Percentiles rank a stretch among this genome's conserved stretches.
Conservation (phyloP, 2,329 filamentous ascomycete genomes). For the Ascomycota sp. region DNA sequence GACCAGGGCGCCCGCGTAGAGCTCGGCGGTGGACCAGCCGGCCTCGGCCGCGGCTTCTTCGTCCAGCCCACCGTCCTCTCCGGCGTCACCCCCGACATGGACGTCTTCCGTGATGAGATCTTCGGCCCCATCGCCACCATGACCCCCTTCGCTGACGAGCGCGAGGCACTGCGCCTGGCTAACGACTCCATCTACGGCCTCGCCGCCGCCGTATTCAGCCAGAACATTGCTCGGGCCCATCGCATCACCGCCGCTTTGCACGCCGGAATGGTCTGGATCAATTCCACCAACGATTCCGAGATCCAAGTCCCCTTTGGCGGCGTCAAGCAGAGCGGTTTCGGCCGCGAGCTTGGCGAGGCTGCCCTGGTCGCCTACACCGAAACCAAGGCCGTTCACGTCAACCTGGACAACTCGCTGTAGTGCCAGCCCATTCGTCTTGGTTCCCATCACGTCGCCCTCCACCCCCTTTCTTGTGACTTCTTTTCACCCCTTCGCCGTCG, state of each 20-base stretch:
- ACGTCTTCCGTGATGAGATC: conserved; percentile 46
- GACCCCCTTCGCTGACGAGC: conserved; percentile 48
- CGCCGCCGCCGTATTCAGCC: conserved; percentile 50
- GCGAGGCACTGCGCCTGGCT: conserved; percentile 45
- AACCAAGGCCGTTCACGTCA: conserved; percentile 24
- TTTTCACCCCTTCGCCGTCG: too few species aligned
- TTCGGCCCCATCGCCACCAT: conserved; percentile 53
- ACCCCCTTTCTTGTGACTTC: too few species aligned
- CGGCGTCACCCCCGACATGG: conserved; percentile 46
- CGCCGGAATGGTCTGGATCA: conserved; percentile 16
- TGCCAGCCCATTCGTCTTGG: too few species aligned
- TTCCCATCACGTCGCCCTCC: too few species aligned
- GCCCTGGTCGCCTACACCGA: conserved; percentile 22
- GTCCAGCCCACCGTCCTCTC: conserved; percentile 49
- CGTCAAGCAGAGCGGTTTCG: conserved; percentile 25
- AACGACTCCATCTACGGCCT: conserved; percentile 49
- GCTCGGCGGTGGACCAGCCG: conserved; percentile 35
- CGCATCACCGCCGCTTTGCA: conserved; percentile 28
- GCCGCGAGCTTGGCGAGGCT: conserved; percentile 25
- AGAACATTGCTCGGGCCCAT: conserved; percentile 19
- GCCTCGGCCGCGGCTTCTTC: conserved; percentile 36
- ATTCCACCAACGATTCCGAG: conserved; percentile 18
- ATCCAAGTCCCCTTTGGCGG: conserved; percentile 25
- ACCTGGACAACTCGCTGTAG: too few species aligned
- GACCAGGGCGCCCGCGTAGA: conserved; percentile 34